Conservation (phyloP, 495 filamentous ascomycete species). For the Terfezia boudieri region DNA sequence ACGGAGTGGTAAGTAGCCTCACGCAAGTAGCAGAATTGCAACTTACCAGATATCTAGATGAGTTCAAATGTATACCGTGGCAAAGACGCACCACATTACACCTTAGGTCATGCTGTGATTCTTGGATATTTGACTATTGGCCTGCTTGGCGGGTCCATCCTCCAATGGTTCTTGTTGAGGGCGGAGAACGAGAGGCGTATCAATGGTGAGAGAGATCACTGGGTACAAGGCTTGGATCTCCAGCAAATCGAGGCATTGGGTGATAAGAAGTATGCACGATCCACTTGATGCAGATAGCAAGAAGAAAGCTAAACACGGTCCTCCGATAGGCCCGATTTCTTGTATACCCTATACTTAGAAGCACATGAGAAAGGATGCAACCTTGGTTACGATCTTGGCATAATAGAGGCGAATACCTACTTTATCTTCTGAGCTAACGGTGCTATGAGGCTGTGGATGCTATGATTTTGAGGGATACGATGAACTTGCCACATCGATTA, state of each 20-base stretch:
- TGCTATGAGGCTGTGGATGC: too few relatives aligned
- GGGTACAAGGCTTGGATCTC: constrained; percentile 29
- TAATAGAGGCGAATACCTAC: too few relatives aligned
- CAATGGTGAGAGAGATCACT: constrained; percentile 40
- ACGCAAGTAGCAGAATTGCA: constrained; percentile 18
- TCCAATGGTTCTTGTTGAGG: constrained; percentile 43
- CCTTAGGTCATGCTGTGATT: constrained; percentile 28
- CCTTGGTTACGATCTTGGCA: too few relatives aligned
- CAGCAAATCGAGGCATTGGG: constrained; percentile 41
- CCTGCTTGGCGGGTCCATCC: constrained; percentile 34
- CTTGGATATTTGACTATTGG: constrained; percentile 39
- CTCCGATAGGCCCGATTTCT: too few relatives aligned
- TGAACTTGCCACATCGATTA: too few relatives aligned
- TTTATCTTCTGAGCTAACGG: too few relatives aligned
- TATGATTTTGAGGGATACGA: too few relatives aligned
- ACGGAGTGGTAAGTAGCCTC: constrained; percentile 54
- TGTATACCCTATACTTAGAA: too few relatives aligned
- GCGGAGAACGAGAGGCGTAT: constrained; percentile 39
- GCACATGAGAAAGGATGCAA: too few relatives aligned
- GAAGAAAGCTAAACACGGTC: too few relatives aligned
- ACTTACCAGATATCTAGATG: constrained; percentile 6
- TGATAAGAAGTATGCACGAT: constrained; percentile 29
- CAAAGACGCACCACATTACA: constrained; percentile 31
- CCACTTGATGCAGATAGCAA: too few relatives aligned
- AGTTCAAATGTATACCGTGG: constrained; percentile 26